These are phyloP conservation scores for Acanthamoeba sp. DNA, from an alignment of 208 protist species.

Conservation along the genomic window DNA sequence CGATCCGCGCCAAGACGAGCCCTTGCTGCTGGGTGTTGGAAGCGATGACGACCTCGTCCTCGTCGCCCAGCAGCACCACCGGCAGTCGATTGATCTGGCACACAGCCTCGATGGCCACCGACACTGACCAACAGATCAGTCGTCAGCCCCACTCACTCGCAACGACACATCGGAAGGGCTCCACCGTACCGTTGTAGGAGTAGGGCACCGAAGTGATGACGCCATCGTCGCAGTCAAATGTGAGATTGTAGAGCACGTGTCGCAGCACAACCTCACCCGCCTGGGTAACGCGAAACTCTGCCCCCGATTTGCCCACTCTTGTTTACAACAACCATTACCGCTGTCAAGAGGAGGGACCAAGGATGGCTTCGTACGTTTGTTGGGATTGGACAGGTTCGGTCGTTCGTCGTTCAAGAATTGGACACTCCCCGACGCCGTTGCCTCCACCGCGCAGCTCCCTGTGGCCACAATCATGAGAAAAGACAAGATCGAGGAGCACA, in stretches of 20 bases:
- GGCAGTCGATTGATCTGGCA: not conserved
- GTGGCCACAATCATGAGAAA: too few species aligned
- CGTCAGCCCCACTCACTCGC: not conserved
- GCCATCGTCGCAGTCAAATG: not conserved
- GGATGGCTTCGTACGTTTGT: too few species aligned
- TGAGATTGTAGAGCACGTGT: not conserved
- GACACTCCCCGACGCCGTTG: not conserved
- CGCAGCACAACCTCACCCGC: not conserved
- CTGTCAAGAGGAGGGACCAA: too few species aligned
- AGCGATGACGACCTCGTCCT: not conserved
- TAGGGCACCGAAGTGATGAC: not conserved
- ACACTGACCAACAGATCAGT: not conserved
- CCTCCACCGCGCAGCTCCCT: not conserved
- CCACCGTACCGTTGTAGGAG: not conserved
- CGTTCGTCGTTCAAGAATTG: not conserved
- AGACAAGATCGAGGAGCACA: not conserved
- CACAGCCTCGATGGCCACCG: not conserved
- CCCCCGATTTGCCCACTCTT: too few species aligned
- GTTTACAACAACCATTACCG: too few species aligned
- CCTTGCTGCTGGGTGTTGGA: slow-evolving; percentile 40
- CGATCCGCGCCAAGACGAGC: not conserved
- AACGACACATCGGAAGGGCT: too few species aligned
- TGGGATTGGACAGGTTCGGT: not conserved
- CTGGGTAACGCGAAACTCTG: not conserved
- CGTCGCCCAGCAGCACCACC: not conserved